These are phyloP conservation scores for Corymbia calophylla DNA, from an alignment of 441 rosid genomes.

Conservation along the genomic window DNA sequence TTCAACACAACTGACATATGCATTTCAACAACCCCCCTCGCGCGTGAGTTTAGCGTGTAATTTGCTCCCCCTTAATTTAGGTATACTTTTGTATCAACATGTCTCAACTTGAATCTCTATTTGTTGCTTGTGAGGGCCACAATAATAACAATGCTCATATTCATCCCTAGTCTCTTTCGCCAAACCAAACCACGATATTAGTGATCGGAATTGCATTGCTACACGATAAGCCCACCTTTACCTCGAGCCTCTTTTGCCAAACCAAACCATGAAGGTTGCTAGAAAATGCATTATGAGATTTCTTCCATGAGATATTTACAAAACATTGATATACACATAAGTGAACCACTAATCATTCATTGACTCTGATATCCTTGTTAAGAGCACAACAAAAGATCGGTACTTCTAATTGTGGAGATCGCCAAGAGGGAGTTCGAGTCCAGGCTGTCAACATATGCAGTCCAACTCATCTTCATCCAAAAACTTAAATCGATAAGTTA, in stretches of 20 bases:
- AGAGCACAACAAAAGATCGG: rapidly evolving
- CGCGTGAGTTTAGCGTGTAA: rapidly evolving
- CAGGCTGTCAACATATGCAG: rapidly evolving
- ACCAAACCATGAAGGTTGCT: neutral
- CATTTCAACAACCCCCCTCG: neutral
- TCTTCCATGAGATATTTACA: neutral
- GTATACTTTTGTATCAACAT: neutral
- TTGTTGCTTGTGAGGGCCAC: neutral
- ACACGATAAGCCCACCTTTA: neutral
- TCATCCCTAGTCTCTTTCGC: neutral
- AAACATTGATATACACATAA: rapidly evolving
- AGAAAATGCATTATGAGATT: neutral
- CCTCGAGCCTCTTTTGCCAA: rapidly evolving
- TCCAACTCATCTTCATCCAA: rapidly evolving
- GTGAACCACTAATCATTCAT: neutral
- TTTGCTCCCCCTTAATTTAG: neutral
- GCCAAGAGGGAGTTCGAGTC: neutral
- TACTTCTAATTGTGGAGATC: neutral
- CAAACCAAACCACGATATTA: neutral
- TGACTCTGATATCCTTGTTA: neutral
- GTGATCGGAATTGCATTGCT: rapidly evolving
- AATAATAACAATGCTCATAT: neutral
- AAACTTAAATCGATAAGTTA: neutral
- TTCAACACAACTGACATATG: neutral
- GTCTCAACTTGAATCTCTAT: neutral